Evolutionary conservation across 2,329 filamentous ascomycete species (phyloP).

Genomic region (Immersiporthe knoxdaviesiana): DNA sequence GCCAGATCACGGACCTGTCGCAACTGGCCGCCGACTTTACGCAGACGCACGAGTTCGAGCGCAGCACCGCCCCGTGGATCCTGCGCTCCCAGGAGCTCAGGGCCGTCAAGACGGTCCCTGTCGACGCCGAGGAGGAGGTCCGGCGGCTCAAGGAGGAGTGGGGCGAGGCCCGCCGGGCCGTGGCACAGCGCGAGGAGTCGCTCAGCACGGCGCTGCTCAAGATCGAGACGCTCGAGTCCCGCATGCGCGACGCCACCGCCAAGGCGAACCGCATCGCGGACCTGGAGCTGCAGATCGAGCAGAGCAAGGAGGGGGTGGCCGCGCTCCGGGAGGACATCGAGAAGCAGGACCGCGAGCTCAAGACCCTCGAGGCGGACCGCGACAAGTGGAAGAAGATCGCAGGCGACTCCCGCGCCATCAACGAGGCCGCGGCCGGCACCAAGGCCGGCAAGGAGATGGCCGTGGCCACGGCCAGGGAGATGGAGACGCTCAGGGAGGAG

Average conservation of each 20-base stretch:
- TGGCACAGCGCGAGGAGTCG: conserved; percentile 76
- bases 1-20: conserved; percentile 70
- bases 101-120: conserved; percentile 76
- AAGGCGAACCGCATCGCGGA: conserved; percentile 72
- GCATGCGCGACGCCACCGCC: conserved; percentile 81
- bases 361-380: conserved; percentile 65
- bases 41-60: conserved; percentile 79
- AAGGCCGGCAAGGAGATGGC: conserved; percentile 68
- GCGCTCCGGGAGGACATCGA: conserved; percentile 66
- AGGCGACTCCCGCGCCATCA: conserved; percentile 61
- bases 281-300: conserved; percentile 63
- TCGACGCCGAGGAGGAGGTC: conserved; percentile 85
- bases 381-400: conserved; percentile 75
- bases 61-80: conserved; percentile 77
- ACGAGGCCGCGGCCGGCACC: conserved; percentile 48
- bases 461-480: conserved; percentile 71
- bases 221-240: conserved; percentile 87
- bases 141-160: conserved; percentile 79
- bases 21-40: conserved; percentile 71
- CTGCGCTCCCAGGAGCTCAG: conserved; percentile 80
- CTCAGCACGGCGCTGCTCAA: conserved; percentile 88
- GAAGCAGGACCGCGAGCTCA: conserved; percentile 69
- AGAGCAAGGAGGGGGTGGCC: conserved; percentile 53
- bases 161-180: conserved; percentile 72
- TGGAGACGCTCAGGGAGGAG: conserved; percentile 72